A percentile compares a stretch with the other conserved stretches of the same genome.
These are phyloP conservation scores for Xerophyta viscosa DNA, from an alignment of 106 monocot species.

Conservation along the genomic window DNA sequence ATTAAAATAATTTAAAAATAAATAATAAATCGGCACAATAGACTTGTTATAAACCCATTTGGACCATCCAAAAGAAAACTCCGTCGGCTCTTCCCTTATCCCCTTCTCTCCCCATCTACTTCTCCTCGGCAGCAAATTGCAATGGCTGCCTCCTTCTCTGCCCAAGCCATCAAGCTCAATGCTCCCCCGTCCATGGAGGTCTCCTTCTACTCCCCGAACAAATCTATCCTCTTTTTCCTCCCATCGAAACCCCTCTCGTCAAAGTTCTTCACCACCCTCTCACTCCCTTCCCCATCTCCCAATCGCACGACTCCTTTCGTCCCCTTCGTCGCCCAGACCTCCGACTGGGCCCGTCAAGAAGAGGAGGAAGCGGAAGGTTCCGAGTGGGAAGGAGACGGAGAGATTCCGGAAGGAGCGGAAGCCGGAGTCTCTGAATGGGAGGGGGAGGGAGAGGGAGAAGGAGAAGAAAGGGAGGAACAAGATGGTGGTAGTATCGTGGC, in stretches of 20 bases:
- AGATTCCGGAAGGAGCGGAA: neutral
- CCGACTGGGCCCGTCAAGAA: conserved; percentile 37
- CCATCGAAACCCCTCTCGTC: no score
- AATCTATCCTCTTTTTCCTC: no score
- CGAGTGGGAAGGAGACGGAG: neutral
- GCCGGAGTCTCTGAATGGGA: conserved; percentile 2
- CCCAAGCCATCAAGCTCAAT: neutral
- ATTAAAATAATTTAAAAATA: no score
- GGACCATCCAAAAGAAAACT: no score
- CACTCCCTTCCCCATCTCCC: no score
- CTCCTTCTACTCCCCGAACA: conserved; percentile 9
- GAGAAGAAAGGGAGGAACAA: conserved; percentile 2
- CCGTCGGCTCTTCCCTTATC: neutral
- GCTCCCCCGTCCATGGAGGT: neutral
- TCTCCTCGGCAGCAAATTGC: neutral
- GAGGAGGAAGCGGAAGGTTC: conserved; percentile 9
- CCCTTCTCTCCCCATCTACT: neutral
- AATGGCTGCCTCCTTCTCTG: neutral
- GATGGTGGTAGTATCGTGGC: conserved; percentile 1
- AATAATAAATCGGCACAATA: no score
- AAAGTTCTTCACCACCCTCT: no score
- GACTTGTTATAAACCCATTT: no score
- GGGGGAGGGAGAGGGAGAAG: no score
- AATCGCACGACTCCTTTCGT: conserved; percentile 7
- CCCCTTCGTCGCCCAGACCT: conserved; percentile 45